Evolutionary conservation across 2,329 filamentous ascomycete species (phyloP), one percentile per base, ranked within the genome.

Genomic region (Pezizomycotina sp.): DNA sequence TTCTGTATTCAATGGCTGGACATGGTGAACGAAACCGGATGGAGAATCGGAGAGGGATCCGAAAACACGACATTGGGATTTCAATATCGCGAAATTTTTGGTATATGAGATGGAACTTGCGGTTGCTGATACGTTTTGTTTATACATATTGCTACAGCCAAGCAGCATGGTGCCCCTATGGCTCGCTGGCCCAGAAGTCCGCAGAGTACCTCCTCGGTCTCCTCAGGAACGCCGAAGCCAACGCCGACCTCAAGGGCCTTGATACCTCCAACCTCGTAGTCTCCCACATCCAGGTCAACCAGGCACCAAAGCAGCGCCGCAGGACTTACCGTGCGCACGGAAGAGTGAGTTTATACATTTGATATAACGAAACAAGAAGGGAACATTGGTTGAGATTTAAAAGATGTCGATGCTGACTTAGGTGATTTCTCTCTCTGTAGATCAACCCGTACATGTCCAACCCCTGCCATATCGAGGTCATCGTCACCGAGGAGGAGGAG

Each of bases 261-360:
- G 83, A 98, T 68, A 95, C 84, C 60, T 77, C 76, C 68, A 91
- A 91, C 73, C 71, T 98, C 60, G 68, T 95, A 61, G 80, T 98
- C 69, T 93, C 93, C 81, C 91, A 93, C 79, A 98, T 98, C 69
- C 89, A 98, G 72, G 89, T 98, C 74, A 98, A 98, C 81, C 89
- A 98, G 74, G 91, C 89, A 56, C 89, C 89, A 59, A 95, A 95
- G 78, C 86, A 95, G 74, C 77, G 89, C 62, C 76, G 89, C 69
- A 78, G 89, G 65, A 98, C 89, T 61, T 98, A 98, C 80, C 84
- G 89, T 76, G 91, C 91, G 51, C 89, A 98, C 74, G 89, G 89
- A 76, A 83, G 89, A 71, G 86, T 93, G 91, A 58, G 84, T 82
- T 34, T 27, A 18, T 32, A 13, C 38, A 18, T 6, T 13, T 30